These are phyloP conservation scores for Carex myosuroides DNA, from an alignment of 176 grass and related monocot species.

Conservation along the genomic window DNA sequence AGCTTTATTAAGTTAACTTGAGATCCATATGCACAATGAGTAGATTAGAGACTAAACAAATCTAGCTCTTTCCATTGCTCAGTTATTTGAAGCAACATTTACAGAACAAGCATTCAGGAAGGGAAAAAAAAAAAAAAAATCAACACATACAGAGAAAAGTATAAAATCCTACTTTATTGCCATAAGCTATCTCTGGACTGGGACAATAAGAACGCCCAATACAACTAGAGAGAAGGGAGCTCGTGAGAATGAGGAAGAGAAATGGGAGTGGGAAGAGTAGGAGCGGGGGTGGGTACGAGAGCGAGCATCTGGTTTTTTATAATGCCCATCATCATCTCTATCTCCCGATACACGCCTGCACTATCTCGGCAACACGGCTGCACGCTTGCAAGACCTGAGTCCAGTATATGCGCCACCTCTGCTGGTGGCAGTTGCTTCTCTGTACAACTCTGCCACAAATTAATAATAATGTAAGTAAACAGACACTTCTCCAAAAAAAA, in stretches of 20 bases:
- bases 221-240: neutral
- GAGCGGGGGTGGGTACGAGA: slow-evolving; percentile 57
- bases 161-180: neutral
- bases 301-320: slow-evolving; percentile 92
- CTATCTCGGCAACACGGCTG: slow-evolving; percentile 73
- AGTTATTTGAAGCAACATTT: neutral
- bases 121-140: neutral
- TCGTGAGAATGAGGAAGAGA: neutral
- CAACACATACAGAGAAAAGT: neutral
- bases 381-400: slow-evolving; percentile 58
- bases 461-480: neutral
- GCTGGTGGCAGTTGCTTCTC: slow-evolving; percentile 90
- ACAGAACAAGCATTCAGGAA: neutral
- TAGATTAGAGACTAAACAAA: neutral
- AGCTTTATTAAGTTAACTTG: neutral
- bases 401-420: slow-evolving; percentile 82
- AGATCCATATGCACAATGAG: slow-evolving; percentile 12
- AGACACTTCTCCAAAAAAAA: neutral
- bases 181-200: neutral
- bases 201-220: neutral
- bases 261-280: slow-evolving; percentile 1
- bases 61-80: neutral
- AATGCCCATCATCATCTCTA: slow-evolving; percentile 78
- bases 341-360: slow-evolving; percentile 59
- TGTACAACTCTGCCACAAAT: slow-evolving; percentile 60